Conservation (phyloP, 2,329 filamentous ascomycete genomes). For the Talaromyces sp. region DNA sequence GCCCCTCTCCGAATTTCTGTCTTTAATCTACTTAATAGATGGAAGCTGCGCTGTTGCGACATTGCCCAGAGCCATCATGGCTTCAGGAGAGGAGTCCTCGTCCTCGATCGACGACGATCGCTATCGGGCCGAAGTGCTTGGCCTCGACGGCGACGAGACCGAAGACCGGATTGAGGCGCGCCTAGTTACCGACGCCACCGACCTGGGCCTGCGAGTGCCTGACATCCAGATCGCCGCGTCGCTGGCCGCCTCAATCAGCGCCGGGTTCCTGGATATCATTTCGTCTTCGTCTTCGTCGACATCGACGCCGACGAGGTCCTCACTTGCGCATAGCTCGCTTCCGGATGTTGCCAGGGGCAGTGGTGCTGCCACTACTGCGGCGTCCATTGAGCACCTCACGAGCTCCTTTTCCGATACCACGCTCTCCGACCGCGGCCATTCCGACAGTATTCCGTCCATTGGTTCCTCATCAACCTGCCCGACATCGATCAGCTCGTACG, state of each 20-base stretch:
- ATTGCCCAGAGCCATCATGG: neutral
- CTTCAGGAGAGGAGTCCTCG: neutral
- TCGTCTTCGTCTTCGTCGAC: slow-evolving; percentile 17
- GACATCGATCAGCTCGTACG: slow-evolving; percentile 34
- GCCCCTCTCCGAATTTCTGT: neutral
- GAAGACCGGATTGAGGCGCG: slow-evolving; percentile 35
- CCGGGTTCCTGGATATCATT: slow-evolving; percentile 28
- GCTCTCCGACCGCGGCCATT: slow-evolving; percentile 24
- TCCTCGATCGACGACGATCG: slow-evolving; percentile 29
- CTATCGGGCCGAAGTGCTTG: slow-evolving; percentile 36
- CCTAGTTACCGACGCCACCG: slow-evolving; percentile 33
- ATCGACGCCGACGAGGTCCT: slow-evolving; percentile 21
- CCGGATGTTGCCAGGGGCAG: slow-evolving; percentile 17
- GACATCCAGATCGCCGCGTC: slow-evolving; percentile 29
- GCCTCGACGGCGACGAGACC: slow-evolving; percentile 27
- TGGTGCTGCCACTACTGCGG: neutral
- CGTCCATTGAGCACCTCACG: slow-evolving; percentile 25
- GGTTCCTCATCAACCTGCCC: slow-evolving; percentile 36
- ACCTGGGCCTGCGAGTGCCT: slow-evolving; percentile 33
- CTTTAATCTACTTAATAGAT: neutral
- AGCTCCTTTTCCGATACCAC: slow-evolving; percentile 30
- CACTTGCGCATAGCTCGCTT: slow-evolving; percentile 24
- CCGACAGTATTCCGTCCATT: slow-evolving; percentile 33
- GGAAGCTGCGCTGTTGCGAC: neutral
- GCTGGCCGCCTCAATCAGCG: slow-evolving; percentile 31